Percentiles rank a stretch among this genome's conserved stretches.
Conservation (phyloP, 2,329 filamentous ascomycete genomes). For the Claviceps maximensis region DNA sequence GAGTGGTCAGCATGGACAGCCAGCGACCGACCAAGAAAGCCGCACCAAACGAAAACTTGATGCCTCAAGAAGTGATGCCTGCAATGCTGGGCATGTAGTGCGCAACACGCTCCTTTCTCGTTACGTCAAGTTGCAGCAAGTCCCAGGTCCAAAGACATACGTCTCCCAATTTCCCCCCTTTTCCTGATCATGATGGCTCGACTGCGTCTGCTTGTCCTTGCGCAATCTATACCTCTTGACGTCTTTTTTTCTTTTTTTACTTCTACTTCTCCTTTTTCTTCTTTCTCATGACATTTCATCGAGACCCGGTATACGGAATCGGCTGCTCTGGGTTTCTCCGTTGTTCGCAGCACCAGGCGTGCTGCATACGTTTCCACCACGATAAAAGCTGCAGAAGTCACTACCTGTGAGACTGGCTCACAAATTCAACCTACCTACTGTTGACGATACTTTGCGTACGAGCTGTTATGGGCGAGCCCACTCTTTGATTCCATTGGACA, state of each 20-base stretch:
- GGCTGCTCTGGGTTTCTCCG: neutral
- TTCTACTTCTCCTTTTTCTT: too few relatives aligned
- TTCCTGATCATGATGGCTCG: neutral
- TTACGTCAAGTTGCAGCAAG: too few relatives aligned
- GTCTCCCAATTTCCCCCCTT: neutral
- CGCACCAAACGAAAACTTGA: constrained; percentile 17
- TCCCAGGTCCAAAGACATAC: too few relatives aligned
- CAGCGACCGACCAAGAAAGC: constrained; percentile 24
- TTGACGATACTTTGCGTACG: neutral
- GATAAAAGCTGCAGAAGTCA: neutral
- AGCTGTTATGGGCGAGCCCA: neutral
- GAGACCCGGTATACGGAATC: neutral
- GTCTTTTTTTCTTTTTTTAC: too few relatives aligned
- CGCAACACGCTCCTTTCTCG: neutral
- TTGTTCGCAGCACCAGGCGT: neutral
- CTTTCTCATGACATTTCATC: neutral
- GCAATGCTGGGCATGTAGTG: constrained; percentile 14
- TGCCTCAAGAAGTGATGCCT: constrained; percentile 11
- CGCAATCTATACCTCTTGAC: neutral
- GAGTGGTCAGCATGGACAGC: constrained; percentile 24
- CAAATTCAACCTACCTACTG: too few relatives aligned
- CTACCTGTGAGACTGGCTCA: neutral
- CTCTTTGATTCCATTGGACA: neutral
- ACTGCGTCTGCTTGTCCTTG: neutral
- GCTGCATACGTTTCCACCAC: neutral